A percentile compares a stretch with the other conserved stretches of the same genome.
Evolutionary conservation across 192 early-diverging fungal genomes (phyloP).

Genomic region (Backusella mclennaniae): DNA sequence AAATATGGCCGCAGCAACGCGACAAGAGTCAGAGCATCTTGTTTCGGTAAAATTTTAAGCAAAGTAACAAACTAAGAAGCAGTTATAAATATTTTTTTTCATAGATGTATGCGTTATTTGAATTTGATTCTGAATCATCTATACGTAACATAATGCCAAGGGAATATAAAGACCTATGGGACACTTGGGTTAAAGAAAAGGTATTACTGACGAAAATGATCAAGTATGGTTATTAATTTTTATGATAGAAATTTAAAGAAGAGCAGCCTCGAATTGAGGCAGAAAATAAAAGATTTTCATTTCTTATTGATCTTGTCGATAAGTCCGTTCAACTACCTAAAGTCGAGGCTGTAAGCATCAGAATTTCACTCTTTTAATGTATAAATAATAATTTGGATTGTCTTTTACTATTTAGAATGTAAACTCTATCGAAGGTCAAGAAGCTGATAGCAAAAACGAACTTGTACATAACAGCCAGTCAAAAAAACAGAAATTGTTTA

Average conservation of each 20-base stretch:
- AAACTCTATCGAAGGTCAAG: not conserved
- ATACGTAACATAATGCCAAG: constrained; percentile 11
- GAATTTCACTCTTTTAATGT: not conserved
- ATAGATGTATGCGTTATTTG: constrained; percentile 24
- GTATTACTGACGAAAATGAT: not conserved
- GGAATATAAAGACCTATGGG: constrained; percentile 25
- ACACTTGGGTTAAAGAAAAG: constrained; percentile 23
- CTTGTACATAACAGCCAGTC: not conserved
- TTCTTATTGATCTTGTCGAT: constrained; percentile 15
- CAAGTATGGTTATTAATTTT: not conserved
- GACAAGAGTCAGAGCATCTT: constrained; percentile 26
- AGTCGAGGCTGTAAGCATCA: not conserved
- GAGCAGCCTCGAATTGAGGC: constrained; percentile 6
- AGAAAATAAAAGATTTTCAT: constrained; percentile 18
- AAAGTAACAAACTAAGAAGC: not conserved
- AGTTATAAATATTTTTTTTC: not conserved
- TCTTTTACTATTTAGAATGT: not conserved
- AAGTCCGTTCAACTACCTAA: not conserved
- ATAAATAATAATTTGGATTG: not conserved
- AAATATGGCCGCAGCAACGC: not conserved
- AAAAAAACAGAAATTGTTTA: not conserved
- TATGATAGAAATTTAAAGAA: constrained; percentile 1
- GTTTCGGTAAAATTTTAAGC: constrained; percentile 13
- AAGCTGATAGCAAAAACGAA: not conserved
- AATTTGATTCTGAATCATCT: not conserved